Conservation (phyloP, 805 yeast species). For the Metschnikowia dekortorum region DNA sequence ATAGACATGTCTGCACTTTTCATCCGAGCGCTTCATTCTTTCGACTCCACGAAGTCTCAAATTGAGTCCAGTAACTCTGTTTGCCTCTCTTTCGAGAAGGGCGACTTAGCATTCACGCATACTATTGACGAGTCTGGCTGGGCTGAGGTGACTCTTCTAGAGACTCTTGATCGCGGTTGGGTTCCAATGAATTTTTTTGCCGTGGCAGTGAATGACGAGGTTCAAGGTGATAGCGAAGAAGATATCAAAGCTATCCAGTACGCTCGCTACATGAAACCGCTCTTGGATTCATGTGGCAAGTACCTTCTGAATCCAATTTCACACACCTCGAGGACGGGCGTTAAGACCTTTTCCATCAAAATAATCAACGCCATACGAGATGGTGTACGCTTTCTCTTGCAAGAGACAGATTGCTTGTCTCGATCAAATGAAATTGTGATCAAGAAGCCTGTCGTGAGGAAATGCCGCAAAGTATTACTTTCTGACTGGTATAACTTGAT, state of each 20-base stretch:
- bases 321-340: conserved; percentile 34
- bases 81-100: conserved; percentile 65
- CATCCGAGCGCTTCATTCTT: conserved; percentile 54
- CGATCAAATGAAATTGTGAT: conserved; percentile 68
- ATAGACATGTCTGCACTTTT: conserved; percentile 50
- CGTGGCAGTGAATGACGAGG: conserved; percentile 32
- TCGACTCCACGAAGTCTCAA: conserved; percentile 55
- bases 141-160: conserved; percentile 78
- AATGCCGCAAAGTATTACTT: conserved; percentile 60
- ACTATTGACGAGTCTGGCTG: conserved; percentile 78
- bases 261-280: conserved; percentile 45
- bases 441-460: conserved; percentile 55
- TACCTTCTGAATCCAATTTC: conserved; percentile 63
- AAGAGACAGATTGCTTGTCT: conserved; percentile 69
- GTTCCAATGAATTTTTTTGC: conserved; percentile 79
- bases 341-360: conserved; percentile 51
- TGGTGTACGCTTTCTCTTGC: conserved; percentile 63
- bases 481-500: conserved; percentile 77
- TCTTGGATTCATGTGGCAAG: conserved; percentile 61
- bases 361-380: conserved; percentile 64
- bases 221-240: conserved; percentile 20
- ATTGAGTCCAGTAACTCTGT: conserved; percentile 64
- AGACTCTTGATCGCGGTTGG: conserved; percentile 70
- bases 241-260: conserved; percentile 20
- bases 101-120: conserved; percentile 73